phyloP scores from a whole-genome alignment of 176 grass and related monocot genomes.

The Pontederia crassipes region DNA sequence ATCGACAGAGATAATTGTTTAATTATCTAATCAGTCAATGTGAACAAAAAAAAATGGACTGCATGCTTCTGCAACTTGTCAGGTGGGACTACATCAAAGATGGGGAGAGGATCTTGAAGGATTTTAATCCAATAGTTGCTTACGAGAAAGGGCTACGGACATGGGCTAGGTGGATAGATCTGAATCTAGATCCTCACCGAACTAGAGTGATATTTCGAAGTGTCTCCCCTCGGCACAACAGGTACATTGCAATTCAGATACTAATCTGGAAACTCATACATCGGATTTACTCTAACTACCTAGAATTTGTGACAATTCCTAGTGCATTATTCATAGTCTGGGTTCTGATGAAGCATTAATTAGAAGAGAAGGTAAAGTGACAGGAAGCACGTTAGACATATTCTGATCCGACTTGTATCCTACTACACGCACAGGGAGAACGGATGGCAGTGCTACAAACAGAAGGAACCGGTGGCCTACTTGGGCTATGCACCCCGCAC shows the following conservation, averaged over 20 bases:
- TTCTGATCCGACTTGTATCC: too few relatives aligned
- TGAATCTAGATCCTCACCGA: conserved; percentile 29
- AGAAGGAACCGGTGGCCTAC: conserved; percentile 15
- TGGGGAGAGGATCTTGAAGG: conserved; percentile 23
- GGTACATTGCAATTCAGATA: conserved; percentile 1
- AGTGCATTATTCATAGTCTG: too few relatives aligned
- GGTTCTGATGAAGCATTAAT: too few relatives aligned
- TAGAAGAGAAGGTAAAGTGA: too few relatives aligned
- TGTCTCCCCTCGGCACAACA: conserved; percentile 30
- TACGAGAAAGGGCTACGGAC: conserved; percentile 44
- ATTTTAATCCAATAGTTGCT: conserved; percentile 37
- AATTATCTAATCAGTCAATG: too few relatives aligned
- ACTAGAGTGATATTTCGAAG: conserved; percentile 34
- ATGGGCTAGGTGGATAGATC: conserved; percentile 37
- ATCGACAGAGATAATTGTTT: too few relatives aligned
- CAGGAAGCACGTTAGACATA: too few relatives aligned
- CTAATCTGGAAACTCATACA: too few relatives aligned
- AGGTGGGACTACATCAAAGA: conserved; percentile 36
- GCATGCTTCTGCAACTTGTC: too few relatives aligned
- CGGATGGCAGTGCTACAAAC: conserved; percentile 38
- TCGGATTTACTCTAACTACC: too few relatives aligned
- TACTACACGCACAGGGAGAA: conserved; percentile 6
- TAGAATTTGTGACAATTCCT: too few relatives aligned
- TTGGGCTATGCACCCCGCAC: not conserved
- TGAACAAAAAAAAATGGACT: too few relatives aligned